Evolutionary conservation across 768 basidiomycete genomes (phyloP).

Genomic region (Porpolomopsis calyptriformis): DNA sequence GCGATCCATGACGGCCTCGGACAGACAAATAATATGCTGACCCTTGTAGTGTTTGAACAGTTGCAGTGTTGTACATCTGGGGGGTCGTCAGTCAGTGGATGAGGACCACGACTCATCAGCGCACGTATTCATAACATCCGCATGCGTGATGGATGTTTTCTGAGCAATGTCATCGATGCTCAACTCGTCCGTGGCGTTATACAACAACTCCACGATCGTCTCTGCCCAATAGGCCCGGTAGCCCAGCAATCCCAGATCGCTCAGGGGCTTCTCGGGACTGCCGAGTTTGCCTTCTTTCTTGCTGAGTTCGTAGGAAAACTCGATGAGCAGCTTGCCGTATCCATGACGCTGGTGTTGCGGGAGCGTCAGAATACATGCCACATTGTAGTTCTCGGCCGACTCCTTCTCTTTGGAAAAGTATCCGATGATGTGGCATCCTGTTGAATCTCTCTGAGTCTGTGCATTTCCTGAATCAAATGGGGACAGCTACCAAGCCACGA

Average conservation of each 20-base stretch:
- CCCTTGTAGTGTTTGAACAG: constrained; percentile 96
- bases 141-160: constrained; percentile 88
- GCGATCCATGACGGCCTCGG: constrained; percentile 83
- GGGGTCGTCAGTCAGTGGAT: constrained; percentile 3
- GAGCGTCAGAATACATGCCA: constrained; percentile 96
- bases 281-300: constrained; percentile 95
- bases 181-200: constrained; percentile 68
- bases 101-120: constrained; percentile 25
- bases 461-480: constrained; percentile 7
- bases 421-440: constrained; percentile 89
- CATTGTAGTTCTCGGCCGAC: constrained; percentile 94
- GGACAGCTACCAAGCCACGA: constrained; percentile 3
- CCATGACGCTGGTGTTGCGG: constrained; percentile 97
- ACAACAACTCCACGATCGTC: constrained; percentile 82
- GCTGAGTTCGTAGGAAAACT: constrained; percentile 96
- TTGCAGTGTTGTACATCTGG: constrained; percentile 88
- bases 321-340: constrained; percentile 90
- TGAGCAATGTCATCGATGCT: constrained; percentile 97
- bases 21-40: constrained; percentile 85
- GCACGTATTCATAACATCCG: constrained; percentile 97
- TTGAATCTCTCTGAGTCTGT: constrained; percentile 74
- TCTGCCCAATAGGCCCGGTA: constrained; percentile 98
- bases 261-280: constrained; percentile 94
- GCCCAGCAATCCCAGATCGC: constrained; percentile 83
- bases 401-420: constrained; percentile 99